Base-by-base conservation (phyloP, 768 basidiomycete species). In the Psilocybe subaeruginosa region DNA sequence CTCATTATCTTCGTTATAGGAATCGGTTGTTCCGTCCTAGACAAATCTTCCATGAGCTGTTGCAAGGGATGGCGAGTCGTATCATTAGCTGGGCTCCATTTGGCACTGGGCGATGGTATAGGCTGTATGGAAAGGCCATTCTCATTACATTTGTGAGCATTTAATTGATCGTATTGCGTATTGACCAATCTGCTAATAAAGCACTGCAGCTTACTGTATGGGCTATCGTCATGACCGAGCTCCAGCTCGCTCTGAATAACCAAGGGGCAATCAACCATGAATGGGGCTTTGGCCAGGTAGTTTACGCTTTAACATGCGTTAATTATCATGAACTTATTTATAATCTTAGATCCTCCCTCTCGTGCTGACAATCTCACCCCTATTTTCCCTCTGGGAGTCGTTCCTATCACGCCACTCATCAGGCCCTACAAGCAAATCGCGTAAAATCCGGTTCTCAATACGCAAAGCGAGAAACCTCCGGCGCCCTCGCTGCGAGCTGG, bases 241-340 rank as follows among this genome's bases (percentile, higher is more conserved):
- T 71, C 0, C 66, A 69, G 30, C 54, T 71, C 2, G 48, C 43
- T 16, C 37, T 65, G 31, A 71, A 71, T 52, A 41, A 60, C 4
- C 49, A 64, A 23, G 55, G 30, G 12, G 58, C 6, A 39, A 33
- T 62, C 17, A 63, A 68, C 51, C 54, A 54, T 14, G 39, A 69
- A 58, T 71, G 70, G 70, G 69, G 70, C 19, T 71, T 71, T 46
- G 69, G 70, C 4, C 70, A 71, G 63, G 70, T 71, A 55, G 33
- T 41, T 5, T 9, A 43, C 3, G 12, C 19, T 30, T 14, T 27
- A 7, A 4, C 29, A 16, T 35, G 11, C 54, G 0, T 16, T 29
- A 7, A 17, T 4, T 23, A 43, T 12, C 57, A 19, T 17, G 4
- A 23, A 39, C 9, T 37, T 41, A 29, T 8, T 5, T 19, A 49